Evolutionary conservation across 2,329 filamentous ascomycete genomes (phyloP).

Genomic region (Septoria petroselini): DNA sequence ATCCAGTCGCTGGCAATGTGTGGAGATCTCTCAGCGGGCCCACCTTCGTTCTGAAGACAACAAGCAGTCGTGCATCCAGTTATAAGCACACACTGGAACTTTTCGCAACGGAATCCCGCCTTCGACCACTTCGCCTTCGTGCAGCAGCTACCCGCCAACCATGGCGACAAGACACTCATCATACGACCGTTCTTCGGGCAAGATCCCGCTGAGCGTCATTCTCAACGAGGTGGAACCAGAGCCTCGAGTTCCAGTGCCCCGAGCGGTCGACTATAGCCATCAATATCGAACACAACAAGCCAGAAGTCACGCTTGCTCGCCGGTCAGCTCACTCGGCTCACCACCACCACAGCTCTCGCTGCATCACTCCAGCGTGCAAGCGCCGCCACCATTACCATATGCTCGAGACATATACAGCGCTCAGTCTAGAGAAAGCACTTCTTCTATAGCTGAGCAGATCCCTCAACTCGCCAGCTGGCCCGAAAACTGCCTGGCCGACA

Average conservation of each 20-base stretch:
- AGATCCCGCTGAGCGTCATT: slow-evolving; percentile 17
- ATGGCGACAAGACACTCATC: slow-evolving; percentile 10
- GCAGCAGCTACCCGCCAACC: slow-evolving; percentile 2
- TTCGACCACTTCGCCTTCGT: too few species aligned
- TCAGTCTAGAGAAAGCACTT: background rate
- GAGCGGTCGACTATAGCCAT: background rate
- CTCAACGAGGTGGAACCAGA: slow-evolving; percentile 11
- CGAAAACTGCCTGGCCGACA: slow-evolving; percentile 11
- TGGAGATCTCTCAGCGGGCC: too few species aligned
- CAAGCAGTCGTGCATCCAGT: too few species aligned
- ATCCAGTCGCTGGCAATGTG: too few species aligned
- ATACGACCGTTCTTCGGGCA: slow-evolving; percentile 15
- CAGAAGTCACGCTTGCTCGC: slow-evolving; percentile 12
- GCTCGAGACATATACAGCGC: background rate
- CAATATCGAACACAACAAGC: background rate
- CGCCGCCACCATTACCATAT: background rate
- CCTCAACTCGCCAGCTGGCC: background rate
- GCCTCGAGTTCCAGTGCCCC: background rate
- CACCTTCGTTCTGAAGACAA: too few species aligned
- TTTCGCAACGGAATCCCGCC: too few species aligned
- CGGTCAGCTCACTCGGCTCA: slow-evolving; percentile 8
- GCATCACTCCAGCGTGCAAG: slow-evolving; percentile 4
- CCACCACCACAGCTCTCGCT: slow-evolving; percentile 2
- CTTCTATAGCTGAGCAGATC: background rate
- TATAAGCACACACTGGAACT: too few species aligned